phyloP scores from a whole-genome alignment of 148 eudicot genomes.

The Spergularia bocconei region DNA sequence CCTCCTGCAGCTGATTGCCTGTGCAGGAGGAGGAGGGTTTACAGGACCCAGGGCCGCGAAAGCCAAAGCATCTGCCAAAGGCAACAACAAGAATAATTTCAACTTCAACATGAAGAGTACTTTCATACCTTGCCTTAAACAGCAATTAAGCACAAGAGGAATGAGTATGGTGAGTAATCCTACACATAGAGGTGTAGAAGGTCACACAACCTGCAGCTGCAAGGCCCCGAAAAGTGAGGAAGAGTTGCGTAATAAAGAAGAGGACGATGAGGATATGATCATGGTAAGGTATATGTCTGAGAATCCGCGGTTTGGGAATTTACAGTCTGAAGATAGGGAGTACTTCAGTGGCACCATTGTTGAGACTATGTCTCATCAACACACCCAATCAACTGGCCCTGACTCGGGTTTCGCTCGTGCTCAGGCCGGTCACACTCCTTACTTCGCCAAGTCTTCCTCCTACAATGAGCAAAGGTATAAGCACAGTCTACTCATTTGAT shows the following conservation, averaged over 20 bases:
- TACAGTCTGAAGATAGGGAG: constrained; percentile 79
- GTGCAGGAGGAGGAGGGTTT: constrained; percentile 43
- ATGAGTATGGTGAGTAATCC: background rate
- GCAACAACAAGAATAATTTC: constrained; percentile 11
- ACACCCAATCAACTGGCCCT: constrained; percentile 14
- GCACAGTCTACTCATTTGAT: no score
- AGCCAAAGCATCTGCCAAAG: background rate
- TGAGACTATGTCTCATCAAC: constrained; percentile 43
- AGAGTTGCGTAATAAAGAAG: background rate
- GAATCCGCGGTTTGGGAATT: constrained; percentile 82
- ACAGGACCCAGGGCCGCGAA: background rate
- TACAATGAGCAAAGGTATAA: constrained; percentile 75
- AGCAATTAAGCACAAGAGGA: constrained; percentile 32
- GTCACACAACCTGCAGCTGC: background rate
- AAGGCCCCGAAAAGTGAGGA: background rate
- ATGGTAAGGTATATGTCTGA: constrained; percentile 83
- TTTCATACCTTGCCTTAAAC: constrained; percentile 37
- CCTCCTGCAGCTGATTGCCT: constrained; percentile 69
- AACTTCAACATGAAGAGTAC: constrained; percentile 28
- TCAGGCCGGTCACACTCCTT: constrained; percentile 21
- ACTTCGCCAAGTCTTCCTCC: constrained; percentile 65
- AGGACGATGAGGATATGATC: constrained; percentile 50
- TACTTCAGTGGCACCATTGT: constrained; percentile 91
- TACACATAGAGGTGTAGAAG: background rate
- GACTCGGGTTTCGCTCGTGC: constrained; percentile 1